Evolutionary conservation across 2,329 filamentous ascomycete species (phyloP), one percentile per base, ranked within the genome.

Genomic region (Epichloe scottii): DNA sequence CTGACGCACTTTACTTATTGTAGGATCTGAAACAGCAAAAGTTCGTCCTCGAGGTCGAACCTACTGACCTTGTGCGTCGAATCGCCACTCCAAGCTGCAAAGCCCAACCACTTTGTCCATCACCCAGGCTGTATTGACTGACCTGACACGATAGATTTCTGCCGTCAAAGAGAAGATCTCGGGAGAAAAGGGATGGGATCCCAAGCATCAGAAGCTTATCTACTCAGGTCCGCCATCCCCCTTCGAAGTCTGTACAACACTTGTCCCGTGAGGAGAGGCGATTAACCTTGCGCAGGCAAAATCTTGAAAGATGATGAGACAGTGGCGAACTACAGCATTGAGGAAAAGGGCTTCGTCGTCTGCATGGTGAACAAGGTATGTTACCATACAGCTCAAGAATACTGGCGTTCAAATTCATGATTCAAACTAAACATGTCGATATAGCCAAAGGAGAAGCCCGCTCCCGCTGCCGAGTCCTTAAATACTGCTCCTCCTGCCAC

Each of bases 21-120:
- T 62, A 96, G 90, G 93, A 98, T 75, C 79, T 98, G 65, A 97
- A 96, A 78, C 93, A 97, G 72, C 87, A 96, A 70, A 96, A 96
- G 77, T 98, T 98, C 73, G 83, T 84, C 64, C 86, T 98, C 75
- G 91, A 97, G 60, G 88, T 89, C 65, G 90, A 97, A 70, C 88
- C 90, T 57, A 84, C 86, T 58, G 90, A 96, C 67, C 87, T 88
- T 68, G 90, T 96, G 84, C 63, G 85, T 68, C 62, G 59, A 63
- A 66, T 65, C 66, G 57, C 59, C 59, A 51, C 37, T 53, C 48
- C n/a, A 54, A 54, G 50, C 52, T 56, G 52, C 53, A 49, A 51
- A 50, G 52, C 55, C 17, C 51, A 43, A 49, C 54, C 53, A 41
- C 44, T 40, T 39, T 45, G 50, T 12, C 49, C 40, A 42, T 49